Conservation (phyloP, 2,329 filamentous ascomycete species). For the Cryphonectria japonica region DNA sequence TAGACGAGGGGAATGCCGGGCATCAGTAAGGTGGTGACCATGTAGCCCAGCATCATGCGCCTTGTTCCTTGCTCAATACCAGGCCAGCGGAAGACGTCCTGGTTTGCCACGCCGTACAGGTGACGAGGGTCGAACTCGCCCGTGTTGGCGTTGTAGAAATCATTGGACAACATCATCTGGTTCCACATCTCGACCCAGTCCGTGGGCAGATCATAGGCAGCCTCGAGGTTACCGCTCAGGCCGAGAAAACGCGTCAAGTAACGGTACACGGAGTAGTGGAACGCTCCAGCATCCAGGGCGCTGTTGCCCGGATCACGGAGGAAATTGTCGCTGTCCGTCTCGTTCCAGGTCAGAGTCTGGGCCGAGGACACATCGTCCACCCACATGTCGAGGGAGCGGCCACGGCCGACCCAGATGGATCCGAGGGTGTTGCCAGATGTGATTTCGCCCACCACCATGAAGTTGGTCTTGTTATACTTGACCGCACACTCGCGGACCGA, state of each 20-base stretch:
- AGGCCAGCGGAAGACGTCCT: constrained; percentile 69
- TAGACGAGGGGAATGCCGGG: constrained; percentile 56
- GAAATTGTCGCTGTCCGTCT: constrained; percentile 40
- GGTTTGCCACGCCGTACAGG: constrained; percentile 67
- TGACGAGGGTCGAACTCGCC: constrained; percentile 66
- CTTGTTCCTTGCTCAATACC: constrained; percentile 60
- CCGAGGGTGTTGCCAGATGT: constrained; percentile 64
- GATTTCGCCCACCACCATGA: constrained; percentile 66
- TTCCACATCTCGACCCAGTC: constrained; percentile 57
- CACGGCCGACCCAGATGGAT: constrained; percentile 63
- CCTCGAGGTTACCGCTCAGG: constrained; percentile 39
- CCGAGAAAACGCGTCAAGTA: constrained; percentile 39
- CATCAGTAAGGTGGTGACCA: constrained; percentile 61
- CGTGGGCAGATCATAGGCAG: constrained; percentile 38
- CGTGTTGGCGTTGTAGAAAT: constrained; percentile 63
- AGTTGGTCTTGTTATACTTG: constrained; percentile 61
- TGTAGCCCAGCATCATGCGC: constrained; percentile 59
- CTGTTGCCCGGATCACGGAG: constrained; percentile 61
- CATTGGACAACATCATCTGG: constrained; percentile 60
- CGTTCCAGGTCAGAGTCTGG: constrained; percentile 29
- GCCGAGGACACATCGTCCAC: constrained; percentile 28
- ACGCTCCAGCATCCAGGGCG: constrained; percentile 47
- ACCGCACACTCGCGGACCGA: constrained; percentile 60
- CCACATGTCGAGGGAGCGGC: constrained; percentile 47
- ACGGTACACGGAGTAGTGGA: constrained; percentile 44